A percentile compares a stretch with the other conserved stretches of the same genome.
Conservation (phyloP, 2,329 filamentous ascomycete species). For the Parastagonospora avenae region DNA sequence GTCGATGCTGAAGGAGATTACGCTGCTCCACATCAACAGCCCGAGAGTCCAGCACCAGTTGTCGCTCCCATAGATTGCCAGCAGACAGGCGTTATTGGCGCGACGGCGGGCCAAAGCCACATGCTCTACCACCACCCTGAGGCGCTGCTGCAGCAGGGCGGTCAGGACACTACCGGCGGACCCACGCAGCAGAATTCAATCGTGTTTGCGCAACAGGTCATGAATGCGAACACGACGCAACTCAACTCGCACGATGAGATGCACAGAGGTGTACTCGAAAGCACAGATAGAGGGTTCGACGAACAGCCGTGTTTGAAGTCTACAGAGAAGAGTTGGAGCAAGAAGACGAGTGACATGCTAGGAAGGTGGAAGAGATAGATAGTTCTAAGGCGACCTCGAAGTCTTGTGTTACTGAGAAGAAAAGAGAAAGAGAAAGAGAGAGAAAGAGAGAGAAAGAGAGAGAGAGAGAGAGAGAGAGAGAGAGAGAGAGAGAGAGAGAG, state of each 20-base stretch:
- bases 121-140: conserved; percentile 1
- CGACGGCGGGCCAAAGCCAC: conserved; percentile 1
- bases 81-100: conserved; percentile 14
- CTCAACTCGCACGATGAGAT: conserved; percentile 43
- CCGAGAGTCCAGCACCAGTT: conserved; percentile 1
- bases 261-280: conserved; percentile 4
- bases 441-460: too few relatives aligned
- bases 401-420: too few relatives aligned
- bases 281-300: too few relatives aligned
- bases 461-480: too few relatives aligned
- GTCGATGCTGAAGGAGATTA: conserved; percentile 34
- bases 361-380: too few relatives aligned
- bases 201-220: conserved; percentile 58
- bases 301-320: too few relatives aligned
- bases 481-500: too few relatives aligned
- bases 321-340: too few relatives aligned
- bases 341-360: too few relatives aligned
- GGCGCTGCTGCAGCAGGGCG: conserved; percentile 1
- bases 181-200: conserved; percentile 49
- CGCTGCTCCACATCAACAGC: conserved; percentile 25
- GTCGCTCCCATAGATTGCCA: conserved; percentile 5
- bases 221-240: conserved; percentile 61
- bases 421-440: too few relatives aligned
- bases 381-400: too few relatives aligned
- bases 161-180: conserved; percentile 2